Evolutionary conservation across 345 rosid genomes (phyloP), one percentile per base, ranked within the genome.

Genomic region (Euphorbia pulcherrima): DNA sequence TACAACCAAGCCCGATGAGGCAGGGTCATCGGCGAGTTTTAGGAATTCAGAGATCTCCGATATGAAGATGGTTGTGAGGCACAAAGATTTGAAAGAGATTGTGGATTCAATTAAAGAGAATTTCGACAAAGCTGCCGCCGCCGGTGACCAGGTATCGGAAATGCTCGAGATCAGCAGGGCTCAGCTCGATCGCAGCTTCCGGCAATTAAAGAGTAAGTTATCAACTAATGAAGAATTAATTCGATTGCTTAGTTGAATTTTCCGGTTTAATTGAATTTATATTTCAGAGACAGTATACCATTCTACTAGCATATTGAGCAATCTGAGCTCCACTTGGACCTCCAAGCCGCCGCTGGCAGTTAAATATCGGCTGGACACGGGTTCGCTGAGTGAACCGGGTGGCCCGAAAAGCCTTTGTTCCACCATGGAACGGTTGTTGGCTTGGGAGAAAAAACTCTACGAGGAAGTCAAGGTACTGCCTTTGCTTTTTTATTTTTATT

Each of bases 361-460:
- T 23, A 94, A 89, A 68, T 94, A 94, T 77, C 78, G 83, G 75
- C 81, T 94, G 5, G 96, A 94, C 66, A 73, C 92, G 3, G 75
- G 82, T 30, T 75, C 87, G 9, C 74, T 93, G 11, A 83, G 73
- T 64, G 86, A 80, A 74, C 74, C 87, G 14, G 89, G 86, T 6
- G 87, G 89, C 30, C 78, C 81, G 1, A 91, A 77, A 80, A 89
- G 99, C 66, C 97, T 94, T 41, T 87, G 88, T 74, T 86, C 97
- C 44, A 89, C 93, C 51, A 62, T 92, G 64, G 99, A 94, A 59
- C 86, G 93, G 48, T 88, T 94, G 67, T 83, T 88, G 83, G 99
- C 97, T 55, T 91, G 99, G 99, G 99, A 91, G 83, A 89, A 89
- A 83, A 94, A 94, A 77, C 93, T 89, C 27, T 94, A 88, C 29